A percentile compares a stretch with the other conserved stretches of the same genome.
These are phyloP conservation scores for Cyclanthera cordifolia DNA, from an alignment of 306 rosid genomes.

Conservation along the genomic window DNA sequence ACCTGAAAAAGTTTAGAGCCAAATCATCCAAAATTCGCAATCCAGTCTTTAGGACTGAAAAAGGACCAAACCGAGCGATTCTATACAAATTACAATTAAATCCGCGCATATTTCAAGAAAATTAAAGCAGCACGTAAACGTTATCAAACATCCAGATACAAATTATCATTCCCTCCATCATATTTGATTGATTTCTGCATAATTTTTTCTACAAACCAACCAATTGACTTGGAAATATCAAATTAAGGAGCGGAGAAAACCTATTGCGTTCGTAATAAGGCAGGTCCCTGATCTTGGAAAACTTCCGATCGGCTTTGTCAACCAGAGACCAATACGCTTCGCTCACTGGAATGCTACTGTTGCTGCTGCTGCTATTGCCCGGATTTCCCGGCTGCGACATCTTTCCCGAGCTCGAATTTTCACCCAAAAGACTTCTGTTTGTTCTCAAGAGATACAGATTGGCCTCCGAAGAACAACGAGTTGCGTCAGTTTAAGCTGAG, in stretches of 20 bases:
- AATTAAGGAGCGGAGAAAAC: neutral
- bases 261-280: conserved; percentile 22
- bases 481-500: neutral
- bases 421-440: neutral
- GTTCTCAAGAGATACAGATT: neutral
- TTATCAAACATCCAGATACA: conserved; percentile 2
- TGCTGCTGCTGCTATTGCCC: neutral
- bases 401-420: conserved; percentile 6
- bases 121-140: neutral
- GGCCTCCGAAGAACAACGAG: neutral
- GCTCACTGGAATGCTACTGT: conserved; percentile 16
- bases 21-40: neutral
- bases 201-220: neutral
- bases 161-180: neutral
- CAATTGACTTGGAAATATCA: neutral
- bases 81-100: neutral
- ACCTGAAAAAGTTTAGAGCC: conserved; percentile 28
- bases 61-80: neutral
- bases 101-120: neutral
- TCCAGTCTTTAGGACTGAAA: neutral
- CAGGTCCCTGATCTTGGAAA: conserved; percentile 21
- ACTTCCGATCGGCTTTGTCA: conserved; percentile 17
- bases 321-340: conserved; percentile 19
- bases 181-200: neutral
- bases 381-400: conserved; percentile 14